These are phyloP conservation scores for Fraxinus latifolia DNA, from an alignment of 305 asterid species.

Conservation along the genomic window DNA sequence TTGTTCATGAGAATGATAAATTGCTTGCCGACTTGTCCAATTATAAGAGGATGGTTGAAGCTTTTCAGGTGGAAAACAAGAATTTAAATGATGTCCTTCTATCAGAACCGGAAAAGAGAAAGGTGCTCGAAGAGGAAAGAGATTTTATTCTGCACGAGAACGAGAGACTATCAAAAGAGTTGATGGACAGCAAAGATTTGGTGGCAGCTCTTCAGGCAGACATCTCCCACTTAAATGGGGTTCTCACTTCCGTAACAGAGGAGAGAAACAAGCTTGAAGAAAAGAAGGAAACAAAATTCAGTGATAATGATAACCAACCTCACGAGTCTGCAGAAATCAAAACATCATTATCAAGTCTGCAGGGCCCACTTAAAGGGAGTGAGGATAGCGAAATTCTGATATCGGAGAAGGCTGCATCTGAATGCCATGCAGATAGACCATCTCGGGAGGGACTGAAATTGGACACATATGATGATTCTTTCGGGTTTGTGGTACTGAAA, in stretches of 20 bases:
- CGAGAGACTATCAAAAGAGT: conserved; percentile 50
- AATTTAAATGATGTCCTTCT: conserved; percentile 37
- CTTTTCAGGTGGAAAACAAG: conserved; percentile 50
- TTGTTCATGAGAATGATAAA: conserved; percentile 46
- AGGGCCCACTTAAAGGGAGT: conserved; percentile 41
- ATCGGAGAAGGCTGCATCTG: conserved; percentile 30
- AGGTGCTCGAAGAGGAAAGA: conserved; percentile 50
- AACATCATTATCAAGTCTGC: conserved; percentile 40
- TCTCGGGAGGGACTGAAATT: conserved; percentile 30
- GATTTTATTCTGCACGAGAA: conserved; percentile 36
- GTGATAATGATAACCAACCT: conserved; percentile 48
- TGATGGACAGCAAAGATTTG: conserved; percentile 39
- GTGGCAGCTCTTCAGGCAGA: conserved; percentile 56
- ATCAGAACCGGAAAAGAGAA: conserved; percentile 50
- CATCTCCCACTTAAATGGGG: conserved; percentile 42
- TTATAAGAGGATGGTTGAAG: conserved; percentile 44
- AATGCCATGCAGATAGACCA: background rate
- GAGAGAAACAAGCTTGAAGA: conserved; percentile 54
- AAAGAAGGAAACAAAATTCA: conserved; percentile 40
- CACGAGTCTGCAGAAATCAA: conserved; percentile 43
- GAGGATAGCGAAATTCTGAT: conserved; percentile 28
- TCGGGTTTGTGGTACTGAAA: conserved; percentile 47
- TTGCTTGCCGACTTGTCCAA: conserved; percentile 49
- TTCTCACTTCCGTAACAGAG: conserved; percentile 38
- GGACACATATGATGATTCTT: conserved; percentile 35